phyloP scores from a whole-genome alignment of 202 grass and related monocot species.

The Sporobolus alterniflorus region DNA sequence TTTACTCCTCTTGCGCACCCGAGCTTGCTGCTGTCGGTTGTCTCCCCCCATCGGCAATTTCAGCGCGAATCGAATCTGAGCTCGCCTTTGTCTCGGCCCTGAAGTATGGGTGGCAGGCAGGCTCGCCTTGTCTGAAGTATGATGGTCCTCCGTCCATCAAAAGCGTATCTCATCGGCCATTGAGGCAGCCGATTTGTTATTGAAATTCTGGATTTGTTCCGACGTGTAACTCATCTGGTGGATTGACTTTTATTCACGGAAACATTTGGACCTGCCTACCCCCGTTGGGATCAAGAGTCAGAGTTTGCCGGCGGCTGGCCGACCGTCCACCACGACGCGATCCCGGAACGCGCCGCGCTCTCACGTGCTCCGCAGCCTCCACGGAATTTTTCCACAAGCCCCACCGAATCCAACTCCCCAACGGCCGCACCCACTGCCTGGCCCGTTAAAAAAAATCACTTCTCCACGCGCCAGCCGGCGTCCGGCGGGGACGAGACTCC shows the following conservation, averaged over 20 bases:
- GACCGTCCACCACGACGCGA: background rate
- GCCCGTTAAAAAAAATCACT: background rate
- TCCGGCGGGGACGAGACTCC: no score
- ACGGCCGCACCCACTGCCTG: background rate
- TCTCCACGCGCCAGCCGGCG: constrained; percentile 27
- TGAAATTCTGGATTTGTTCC: no score
- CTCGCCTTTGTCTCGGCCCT: background rate
- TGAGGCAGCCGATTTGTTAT: no score
- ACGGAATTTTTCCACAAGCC: background rate
- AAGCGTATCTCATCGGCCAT: no score
- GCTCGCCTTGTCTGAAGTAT: no score
- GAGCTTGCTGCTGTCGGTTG: background rate
- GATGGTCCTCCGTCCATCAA: no score
- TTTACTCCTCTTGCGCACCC: background rate
- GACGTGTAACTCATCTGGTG: background rate
- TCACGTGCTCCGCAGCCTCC: background rate
- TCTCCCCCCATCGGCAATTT: background rate
- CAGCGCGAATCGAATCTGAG: background rate
- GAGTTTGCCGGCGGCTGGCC: background rate
- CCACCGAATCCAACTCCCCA: background rate
- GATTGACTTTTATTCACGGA: background rate
- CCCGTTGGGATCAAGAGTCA: background rate
- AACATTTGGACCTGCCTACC: background rate
- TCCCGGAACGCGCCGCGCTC: background rate
- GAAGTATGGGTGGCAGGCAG: background rate